These are phyloP conservation scores for Penicillium flavigenum DNA, from an alignment of 495 filamentous ascomycete genomes.

Conservation along the genomic window DNA sequence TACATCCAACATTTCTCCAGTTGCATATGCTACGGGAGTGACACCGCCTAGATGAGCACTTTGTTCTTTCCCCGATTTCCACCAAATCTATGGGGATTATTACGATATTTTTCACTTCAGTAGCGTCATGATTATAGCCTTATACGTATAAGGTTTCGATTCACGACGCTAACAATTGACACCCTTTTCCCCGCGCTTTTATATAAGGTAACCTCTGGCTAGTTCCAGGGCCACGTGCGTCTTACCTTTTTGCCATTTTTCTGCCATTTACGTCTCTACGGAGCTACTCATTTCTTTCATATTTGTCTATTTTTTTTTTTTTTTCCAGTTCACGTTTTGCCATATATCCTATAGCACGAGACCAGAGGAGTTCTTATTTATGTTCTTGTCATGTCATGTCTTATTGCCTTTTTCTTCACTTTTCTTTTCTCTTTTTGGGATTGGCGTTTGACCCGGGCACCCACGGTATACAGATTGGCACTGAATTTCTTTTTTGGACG, in stretches of 20 bases:
- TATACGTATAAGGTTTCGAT: background rate
- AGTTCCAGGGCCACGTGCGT: background rate
- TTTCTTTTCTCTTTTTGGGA: slow-evolving; percentile 14
- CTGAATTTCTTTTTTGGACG: slow-evolving; percentile 13
- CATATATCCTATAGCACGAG: slow-evolving; percentile 31
- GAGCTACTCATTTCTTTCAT: slow-evolving; percentile 16
- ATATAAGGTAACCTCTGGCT: slow-evolving; percentile 7
- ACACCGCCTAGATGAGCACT: slow-evolving; percentile 32
- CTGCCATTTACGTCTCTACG: slow-evolving; percentile 4
- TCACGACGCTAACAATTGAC: slow-evolving; percentile 1
- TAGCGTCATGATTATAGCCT: slow-evolving; percentile 3
- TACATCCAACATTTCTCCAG: slow-evolving; percentile 33
- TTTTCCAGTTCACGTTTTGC: slow-evolving; percentile 19
- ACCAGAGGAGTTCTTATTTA: slow-evolving; percentile 18
- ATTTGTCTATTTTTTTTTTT: slow-evolving; percentile 8
- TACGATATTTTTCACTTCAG: background rate
- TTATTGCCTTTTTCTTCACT: slow-evolving; percentile 8
- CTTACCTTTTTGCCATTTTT: background rate
- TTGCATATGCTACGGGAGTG: slow-evolving; percentile 31
- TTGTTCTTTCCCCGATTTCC: slow-evolving; percentile 14
- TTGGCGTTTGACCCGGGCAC: slow-evolving; percentile 29
- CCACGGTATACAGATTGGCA: slow-evolving; percentile 38
- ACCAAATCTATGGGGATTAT: slow-evolving; percentile 17
- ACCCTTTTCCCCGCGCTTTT: background rate
- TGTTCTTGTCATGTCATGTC: slow-evolving; percentile 9